A percentile compares a stretch with the other conserved stretches of the same genome.
Evolutionary conservation across 176 grass and related monocot genomes (phyloP).

Genomic region (Bolboschoenus planiculmis): DNA sequence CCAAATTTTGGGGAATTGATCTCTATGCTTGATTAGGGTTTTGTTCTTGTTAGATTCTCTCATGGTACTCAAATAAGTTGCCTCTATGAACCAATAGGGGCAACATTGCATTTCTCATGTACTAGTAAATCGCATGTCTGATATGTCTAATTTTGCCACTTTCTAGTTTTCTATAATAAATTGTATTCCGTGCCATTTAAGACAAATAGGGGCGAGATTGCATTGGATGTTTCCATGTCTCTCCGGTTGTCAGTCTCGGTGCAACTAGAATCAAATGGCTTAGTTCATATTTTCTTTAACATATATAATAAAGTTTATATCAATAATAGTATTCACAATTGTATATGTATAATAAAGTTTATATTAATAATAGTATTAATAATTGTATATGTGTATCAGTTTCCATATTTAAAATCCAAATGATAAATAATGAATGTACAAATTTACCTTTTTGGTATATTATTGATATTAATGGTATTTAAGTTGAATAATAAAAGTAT

Average conservation of each 20-base stretch:
- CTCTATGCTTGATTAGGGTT: slow-evolving; percentile 54
- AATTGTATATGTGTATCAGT: too few species aligned
- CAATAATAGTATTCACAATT: too few species aligned
- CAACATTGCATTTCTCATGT: neutral
- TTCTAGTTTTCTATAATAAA: neutral
- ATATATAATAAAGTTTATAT: too few species aligned
- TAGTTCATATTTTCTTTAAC: neutral
- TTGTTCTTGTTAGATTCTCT: neutral
- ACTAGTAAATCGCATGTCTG: neutral
- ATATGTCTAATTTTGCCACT: neutral
- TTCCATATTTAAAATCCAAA: too few species aligned
- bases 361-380: too few species aligned
- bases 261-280: neutral
- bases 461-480: too few species aligned
- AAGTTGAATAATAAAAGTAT: too few species aligned
- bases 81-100: neutral
- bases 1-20: slow-evolving; percentile 86
- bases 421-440: too few species aligned
- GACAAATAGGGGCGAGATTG: neutral
- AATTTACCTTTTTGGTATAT: too few species aligned
- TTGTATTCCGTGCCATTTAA: neutral
- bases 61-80: neutral
- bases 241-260: neutral
- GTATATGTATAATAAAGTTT: too few species aligned
- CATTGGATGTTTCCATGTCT: neutral